Conservation (phyloP, 2,329 filamentous ascomycete genomes). For the Neurospora crassa region DNA sequence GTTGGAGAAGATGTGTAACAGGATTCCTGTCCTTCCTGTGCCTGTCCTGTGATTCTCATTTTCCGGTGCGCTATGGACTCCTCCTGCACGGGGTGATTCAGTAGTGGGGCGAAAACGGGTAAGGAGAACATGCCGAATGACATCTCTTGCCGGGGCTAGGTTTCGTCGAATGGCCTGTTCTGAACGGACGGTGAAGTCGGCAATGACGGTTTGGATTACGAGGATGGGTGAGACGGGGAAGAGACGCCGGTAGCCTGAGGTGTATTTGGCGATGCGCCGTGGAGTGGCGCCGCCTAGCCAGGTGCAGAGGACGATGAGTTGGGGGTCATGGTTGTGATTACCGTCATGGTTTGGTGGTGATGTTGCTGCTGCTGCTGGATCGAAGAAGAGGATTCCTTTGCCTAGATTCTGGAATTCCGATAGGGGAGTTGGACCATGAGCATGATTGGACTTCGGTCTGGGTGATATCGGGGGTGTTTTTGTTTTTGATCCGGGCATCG, state of each 20-base stretch:
- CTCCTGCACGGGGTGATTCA: background rate
- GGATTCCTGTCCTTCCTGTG: constrained; percentile 8
- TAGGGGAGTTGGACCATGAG: background rate
- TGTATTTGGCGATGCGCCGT: constrained; percentile 36
- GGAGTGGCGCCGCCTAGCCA: constrained; percentile 25
- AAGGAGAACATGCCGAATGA: background rate
- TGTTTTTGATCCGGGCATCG: background rate
- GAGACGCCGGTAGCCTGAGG: constrained; percentile 31
- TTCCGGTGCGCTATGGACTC: background rate
- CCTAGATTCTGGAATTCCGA: background rate
- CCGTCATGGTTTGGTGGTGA: background rate
- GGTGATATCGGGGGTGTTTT: background rate
- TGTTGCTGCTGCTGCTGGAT: background rate
- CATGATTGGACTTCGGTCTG: background rate
- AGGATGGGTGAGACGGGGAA: constrained; percentile 32
- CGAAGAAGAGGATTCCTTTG: background rate
- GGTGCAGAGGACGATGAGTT: background rate
- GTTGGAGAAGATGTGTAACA: constrained; percentile 41
- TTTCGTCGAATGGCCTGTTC: background rate
- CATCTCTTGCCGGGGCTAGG: background rate
- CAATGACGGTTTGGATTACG: constrained; percentile 23
- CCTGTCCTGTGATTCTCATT: background rate
- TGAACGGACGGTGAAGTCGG: constrained; percentile 11
- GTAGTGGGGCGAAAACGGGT: background rate
- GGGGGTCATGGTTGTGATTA: background rate